Evolutionary conservation across 202 grass and related monocot genomes (phyloP).

Genomic region (Schoenoplectus tabernaemontani): DNA sequence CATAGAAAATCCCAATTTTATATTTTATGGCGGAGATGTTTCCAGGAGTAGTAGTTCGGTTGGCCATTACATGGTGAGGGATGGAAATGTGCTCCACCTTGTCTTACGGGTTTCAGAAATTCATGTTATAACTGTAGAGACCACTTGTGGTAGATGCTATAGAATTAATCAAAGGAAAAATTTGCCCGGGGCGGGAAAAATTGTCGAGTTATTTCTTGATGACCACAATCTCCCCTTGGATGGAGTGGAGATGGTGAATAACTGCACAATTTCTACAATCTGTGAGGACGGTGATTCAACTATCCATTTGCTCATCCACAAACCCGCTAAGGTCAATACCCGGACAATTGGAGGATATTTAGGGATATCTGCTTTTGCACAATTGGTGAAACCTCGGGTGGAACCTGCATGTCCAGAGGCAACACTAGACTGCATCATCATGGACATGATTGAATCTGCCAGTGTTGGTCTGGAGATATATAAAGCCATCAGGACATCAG

Average conservation of each 20-base stretch:
- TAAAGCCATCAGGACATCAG: conserved; percentile 29
- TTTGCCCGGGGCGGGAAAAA: conserved; percentile 17
- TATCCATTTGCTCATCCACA: conserved; percentile 32
- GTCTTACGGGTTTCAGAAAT: conserved; percentile 35
- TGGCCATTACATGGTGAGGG: conserved; percentile 28
- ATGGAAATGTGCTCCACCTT: conserved; percentile 39
- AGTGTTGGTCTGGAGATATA: conserved; percentile 32
- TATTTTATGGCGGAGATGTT: conserved; percentile 36
- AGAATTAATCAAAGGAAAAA: conserved; percentile 37
- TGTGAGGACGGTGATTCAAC: conserved; percentile 13
- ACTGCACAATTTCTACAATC: conserved; percentile 30
- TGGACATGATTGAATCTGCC: conserved; percentile 22
- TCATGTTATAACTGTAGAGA: conserved; percentile 37
- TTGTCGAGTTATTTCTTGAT: conserved; percentile 4
- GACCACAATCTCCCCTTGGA: conserved; percentile 31
- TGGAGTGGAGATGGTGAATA: conserved; percentile 44
- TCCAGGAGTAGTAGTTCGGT: conserved; percentile 12
- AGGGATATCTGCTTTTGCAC: conserved; percentile 19
- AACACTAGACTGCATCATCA: conserved; percentile 13
- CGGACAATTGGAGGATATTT: conserved; percentile 7
- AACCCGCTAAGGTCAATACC: conserved; percentile 31
- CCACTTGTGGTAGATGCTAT: conserved; percentile 26
- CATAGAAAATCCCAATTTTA: conserved; percentile 30
- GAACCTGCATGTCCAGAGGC: conserved; percentile 31
- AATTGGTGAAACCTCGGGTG: conserved; percentile 2